A percentile compares a stretch with the other conserved stretches of the same genome.
phyloP scores from a whole-genome alignment of 2,329 filamentous ascomycete species.

The Penicillium sp. region DNA sequence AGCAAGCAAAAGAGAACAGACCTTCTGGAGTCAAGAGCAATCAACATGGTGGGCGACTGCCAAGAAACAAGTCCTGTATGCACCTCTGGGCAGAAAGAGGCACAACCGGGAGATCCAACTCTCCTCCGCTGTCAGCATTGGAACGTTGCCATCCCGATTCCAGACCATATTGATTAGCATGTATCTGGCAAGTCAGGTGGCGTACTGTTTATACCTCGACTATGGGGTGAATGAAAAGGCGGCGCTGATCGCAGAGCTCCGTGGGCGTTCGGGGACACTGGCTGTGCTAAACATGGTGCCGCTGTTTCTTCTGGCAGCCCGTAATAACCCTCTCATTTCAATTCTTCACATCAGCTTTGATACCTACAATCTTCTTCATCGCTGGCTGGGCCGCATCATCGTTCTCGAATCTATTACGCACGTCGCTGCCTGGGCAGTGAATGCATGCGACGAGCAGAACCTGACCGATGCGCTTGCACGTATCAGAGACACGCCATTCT shows the following conservation, averaged over 20 bases:
- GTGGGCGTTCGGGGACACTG: slow-evolving; percentile 78
- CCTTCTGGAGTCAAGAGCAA: slow-evolving; percentile 44
- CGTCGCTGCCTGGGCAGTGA: slow-evolving; percentile 70
- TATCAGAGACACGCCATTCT: slow-evolving; percentile 38
- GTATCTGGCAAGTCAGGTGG: slow-evolving; percentile 68
- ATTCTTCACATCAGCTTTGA: slow-evolving; percentile 87
- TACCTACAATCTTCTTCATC: slow-evolving; percentile 86
- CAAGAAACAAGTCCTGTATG: slow-evolving; percentile 49
- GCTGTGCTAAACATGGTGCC: slow-evolving; percentile 88
- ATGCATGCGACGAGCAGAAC: slow-evolving; percentile 47
- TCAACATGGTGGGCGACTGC: slow-evolving; percentile 39
- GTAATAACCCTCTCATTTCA: slow-evolving; percentile 86
- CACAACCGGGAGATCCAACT: slow-evolving; percentile 72
- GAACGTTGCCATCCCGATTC: slow-evolving; percentile 73
- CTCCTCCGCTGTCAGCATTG: slow-evolving; percentile 62
- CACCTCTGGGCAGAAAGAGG: slow-evolving; percentile 66
- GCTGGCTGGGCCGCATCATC: slow-evolving; percentile 74
- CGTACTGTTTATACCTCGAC: slow-evolving; percentile 58
- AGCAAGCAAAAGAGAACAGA: slow-evolving; percentile 37
- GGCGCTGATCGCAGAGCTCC: slow-evolving; percentile 70
- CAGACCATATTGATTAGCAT: slow-evolving; percentile 63
- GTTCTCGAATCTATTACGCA: slow-evolving; percentile 67
- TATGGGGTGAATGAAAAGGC: slow-evolving; percentile 41
- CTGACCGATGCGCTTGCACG: slow-evolving; percentile 32
- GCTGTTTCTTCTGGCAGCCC: slow-evolving; percentile 77